These are phyloP conservation scores for Leptographium wingfieldii DNA, from an alignment of 2,329 filamentous ascomycete species.

Conservation along the genomic window DNA sequence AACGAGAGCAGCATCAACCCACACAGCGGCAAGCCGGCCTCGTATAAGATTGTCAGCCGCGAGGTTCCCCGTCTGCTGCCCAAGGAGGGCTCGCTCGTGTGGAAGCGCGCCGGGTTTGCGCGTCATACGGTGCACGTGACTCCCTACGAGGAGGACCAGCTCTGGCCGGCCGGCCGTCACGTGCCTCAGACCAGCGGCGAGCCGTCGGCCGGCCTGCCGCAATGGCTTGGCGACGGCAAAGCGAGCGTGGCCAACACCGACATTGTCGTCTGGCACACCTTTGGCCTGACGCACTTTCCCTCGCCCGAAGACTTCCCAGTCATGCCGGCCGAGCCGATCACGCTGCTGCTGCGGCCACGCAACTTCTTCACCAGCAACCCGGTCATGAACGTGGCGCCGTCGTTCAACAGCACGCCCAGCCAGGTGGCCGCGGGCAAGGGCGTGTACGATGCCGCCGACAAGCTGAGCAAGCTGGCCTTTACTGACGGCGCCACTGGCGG, in stretches of 20 bases:
- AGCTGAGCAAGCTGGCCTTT: constrained; percentile 29
- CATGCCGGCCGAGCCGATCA: constrained; percentile 83
- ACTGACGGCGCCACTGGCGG: background rate
- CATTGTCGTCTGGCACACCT: constrained; percentile 87
- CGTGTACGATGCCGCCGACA: constrained; percentile 34
- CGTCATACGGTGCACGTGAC: constrained; percentile 82
- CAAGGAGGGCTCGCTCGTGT: constrained; percentile 69
- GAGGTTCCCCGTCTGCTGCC: constrained; percentile 71
- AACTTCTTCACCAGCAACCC: constrained; percentile 78
- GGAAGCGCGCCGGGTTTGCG: constrained; percentile 82
- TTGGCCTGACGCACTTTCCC: constrained; percentile 82
- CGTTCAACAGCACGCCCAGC: constrained; percentile 59
- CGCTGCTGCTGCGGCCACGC: constrained; percentile 60
- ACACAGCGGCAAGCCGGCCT: constrained; percentile 71
- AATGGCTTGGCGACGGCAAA: constrained; percentile 62
- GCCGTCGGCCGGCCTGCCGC: constrained; percentile 57
- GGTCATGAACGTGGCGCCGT: constrained; percentile 67
- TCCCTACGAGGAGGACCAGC: constrained; percentile 68
- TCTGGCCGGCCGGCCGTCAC: constrained; percentile 77
- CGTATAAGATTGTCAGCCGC: constrained; percentile 81
- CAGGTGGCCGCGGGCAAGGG: constrained; percentile 40
- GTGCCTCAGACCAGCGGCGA: constrained; percentile 80
- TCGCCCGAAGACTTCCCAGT: constrained; percentile 83
- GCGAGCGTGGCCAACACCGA: constrained; percentile 68
- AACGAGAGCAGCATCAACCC: constrained; percentile 78